Evolutionary conservation across 1,284 basidiomycete genomes (phyloP).

Genomic region (Mixia osmundae): DNA sequence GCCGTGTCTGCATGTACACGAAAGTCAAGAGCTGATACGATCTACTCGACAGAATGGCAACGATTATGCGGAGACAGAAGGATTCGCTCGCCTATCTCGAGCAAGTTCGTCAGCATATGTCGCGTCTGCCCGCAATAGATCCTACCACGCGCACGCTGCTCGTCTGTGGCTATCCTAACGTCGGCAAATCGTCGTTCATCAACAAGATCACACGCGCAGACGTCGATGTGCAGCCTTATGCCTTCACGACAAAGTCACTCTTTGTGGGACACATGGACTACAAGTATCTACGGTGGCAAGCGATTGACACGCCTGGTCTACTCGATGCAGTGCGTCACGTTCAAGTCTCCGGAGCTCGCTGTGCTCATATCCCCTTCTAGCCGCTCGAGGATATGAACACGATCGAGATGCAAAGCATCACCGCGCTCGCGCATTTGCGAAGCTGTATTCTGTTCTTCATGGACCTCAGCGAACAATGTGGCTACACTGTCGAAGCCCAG

Average conservation of each 20-base stretch:
- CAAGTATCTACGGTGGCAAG: slow-evolving; percentile 92
- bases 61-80: slow-evolving; percentile 88
- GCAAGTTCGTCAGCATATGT: slow-evolving; percentile 90
- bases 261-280: slow-evolving; percentile 94
- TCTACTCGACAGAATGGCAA: slow-evolving; percentile 51
- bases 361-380: slow-evolving; percentile 56
- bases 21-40: slow-evolving; percentile 73
- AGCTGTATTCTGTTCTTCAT: slow-evolving; percentile 85
- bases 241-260: slow-evolving; percentile 88
- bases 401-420: slow-evolving; percentile 97
- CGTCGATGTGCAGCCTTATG: slow-evolving; percentile 92
- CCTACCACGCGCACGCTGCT: slow-evolving; percentile 88
- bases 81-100: slow-evolving; percentile 88
- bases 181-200: slow-evolving; percentile 90
- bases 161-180: slow-evolving; percentile 91
- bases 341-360: too few relatives aligned
- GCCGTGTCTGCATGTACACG: too few relatives aligned
- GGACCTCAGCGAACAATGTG: slow-evolving; percentile 89
- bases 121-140: slow-evolving; percentile 82
- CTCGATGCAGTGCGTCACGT: too few relatives aligned
- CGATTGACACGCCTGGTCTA: slow-evolving; percentile 34
- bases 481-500: slow-evolving; percentile 80
- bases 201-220: slow-evolving; percentile 95
- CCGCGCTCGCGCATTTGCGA: slow-evolving; percentile 77
- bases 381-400: slow-evolving; percentile 97